A percentile compares a stretch with the other conserved stretches of the same genome.
These are phyloP conservation scores for Wickerhamomyces xylosicus DNA, from an alignment of 805 yeast genomes.

Conservation along the genomic window DNA sequence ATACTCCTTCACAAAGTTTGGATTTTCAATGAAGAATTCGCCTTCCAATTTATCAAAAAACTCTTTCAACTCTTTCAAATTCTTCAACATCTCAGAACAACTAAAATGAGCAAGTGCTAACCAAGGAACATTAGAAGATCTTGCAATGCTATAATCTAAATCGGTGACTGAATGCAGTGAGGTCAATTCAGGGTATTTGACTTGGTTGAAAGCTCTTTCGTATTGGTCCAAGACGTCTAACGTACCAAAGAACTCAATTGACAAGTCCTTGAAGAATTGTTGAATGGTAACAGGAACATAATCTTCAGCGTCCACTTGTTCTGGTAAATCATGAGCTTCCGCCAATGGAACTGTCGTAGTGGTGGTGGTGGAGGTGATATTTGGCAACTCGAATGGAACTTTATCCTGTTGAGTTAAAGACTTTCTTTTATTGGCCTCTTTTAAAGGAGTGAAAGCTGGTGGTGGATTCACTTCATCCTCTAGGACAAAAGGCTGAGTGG, in stretches of 20 bases:
- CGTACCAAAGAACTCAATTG: conserved; percentile 19
- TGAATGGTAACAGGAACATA: conserved; percentile 14
- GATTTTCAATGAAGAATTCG: conserved; percentile 19
- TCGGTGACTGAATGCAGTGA: not conserved
- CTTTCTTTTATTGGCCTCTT: conserved; percentile 8
- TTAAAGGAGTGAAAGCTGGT: conserved; percentile 17
- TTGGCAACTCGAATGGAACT: conserved; percentile 6
- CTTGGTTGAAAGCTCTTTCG: conserved; percentile 9
- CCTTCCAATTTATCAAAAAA: conserved; percentile 15
- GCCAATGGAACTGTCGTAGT: conserved; percentile 2
- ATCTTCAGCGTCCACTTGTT: conserved; percentile 5
- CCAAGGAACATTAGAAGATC: conserved; percentile 16
- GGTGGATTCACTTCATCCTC: conserved; percentile 8
- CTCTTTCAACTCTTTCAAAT: conserved; percentile 14
- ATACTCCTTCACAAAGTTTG: conserved; percentile 16
- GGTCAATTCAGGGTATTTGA: conserved; percentile 1
- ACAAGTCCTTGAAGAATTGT: conserved; percentile 15
- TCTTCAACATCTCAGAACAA: conserved; percentile 18
- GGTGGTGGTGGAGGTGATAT: not conserved
- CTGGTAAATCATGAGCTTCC: conserved; percentile 14
- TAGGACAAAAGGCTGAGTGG: conserved; percentile 3
- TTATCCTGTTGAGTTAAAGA: conserved; percentile 10
- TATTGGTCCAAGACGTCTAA: conserved; percentile 16
- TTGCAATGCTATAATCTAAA: conserved; percentile 15
- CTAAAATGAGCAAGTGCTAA: conserved; percentile 18